Percentiles rank a stretch among this genome's conserved stretches.
These are phyloP conservation scores for Monosporascus sp. DNA, from an alignment of 2,329 filamentous ascomycete genomes.

Conservation along the genomic window DNA sequence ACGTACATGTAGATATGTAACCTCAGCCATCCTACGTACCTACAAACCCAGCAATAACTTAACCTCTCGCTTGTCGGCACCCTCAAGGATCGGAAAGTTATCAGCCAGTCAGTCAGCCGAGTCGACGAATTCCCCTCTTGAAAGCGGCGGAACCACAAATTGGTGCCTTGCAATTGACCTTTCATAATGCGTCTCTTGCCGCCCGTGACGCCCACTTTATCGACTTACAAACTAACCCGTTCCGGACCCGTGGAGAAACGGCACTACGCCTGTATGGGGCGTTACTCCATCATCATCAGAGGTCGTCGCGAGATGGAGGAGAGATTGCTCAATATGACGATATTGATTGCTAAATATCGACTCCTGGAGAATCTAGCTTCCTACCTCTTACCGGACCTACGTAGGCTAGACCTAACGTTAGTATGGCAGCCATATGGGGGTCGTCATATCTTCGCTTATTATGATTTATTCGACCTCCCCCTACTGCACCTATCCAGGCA, in stretches of 20 bases:
- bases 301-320: too few relatives aligned
- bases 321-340: too few relatives aligned
- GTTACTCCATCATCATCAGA: too few relatives aligned
- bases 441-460: too few relatives aligned
- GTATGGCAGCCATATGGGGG: too few relatives aligned
- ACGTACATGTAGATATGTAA: neutral
- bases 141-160: conserved; percentile 24
- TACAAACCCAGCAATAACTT: neutral
- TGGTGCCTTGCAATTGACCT: conserved; percentile 30
- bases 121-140: conserved; percentile 22
- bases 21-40: neutral
- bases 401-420: too few relatives aligned
- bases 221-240: conserved; percentile 16
- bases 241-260: conserved; percentile 4
- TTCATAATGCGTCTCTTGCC: conserved; percentile 38
- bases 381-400: too few relatives aligned
- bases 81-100: conserved; percentile 26
- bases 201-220: conserved; percentile 27
- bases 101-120: conserved; percentile 18
- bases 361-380: too few relatives aligned
- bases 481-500: too few relatives aligned
- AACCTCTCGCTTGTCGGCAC: neutral
- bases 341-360: too few relatives aligned
- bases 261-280: too few relatives aligned
- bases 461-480: too few relatives aligned